Conservation (phyloP, 192 early-diverging fungal species). For the Allomyces macrogynus region DNA sequence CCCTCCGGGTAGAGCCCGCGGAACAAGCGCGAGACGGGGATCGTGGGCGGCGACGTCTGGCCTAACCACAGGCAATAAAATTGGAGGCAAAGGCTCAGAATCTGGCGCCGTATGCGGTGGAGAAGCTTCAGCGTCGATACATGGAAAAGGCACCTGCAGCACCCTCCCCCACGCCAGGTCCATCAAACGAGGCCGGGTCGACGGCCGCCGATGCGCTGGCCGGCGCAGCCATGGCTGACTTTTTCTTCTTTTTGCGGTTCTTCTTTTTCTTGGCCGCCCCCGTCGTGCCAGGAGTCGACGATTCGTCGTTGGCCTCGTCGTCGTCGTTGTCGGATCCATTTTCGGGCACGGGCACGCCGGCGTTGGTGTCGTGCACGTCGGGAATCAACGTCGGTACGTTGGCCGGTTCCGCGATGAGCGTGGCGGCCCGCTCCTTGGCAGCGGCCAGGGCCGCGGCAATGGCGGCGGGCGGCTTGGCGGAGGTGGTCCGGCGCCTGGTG, state of each 20-base stretch:
- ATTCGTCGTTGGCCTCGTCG: conserved; percentile 2
- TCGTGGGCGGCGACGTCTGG: conserved; percentile 28
- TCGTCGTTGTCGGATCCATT: conserved; percentile 2
- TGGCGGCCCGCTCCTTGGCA: background rate
- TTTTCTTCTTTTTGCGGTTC: conserved; percentile 24
- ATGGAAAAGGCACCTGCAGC: background rate
- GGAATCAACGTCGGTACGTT: conserved; percentile 1
- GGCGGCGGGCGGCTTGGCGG: background rate
- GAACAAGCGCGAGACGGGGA: conserved; percentile 68
- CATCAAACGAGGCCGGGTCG: background rate
- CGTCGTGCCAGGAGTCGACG: conserved; percentile 1
- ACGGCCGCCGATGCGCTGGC: background rate
- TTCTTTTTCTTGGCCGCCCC: conserved; percentile 17
- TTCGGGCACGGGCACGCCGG: conserved; percentile 1
- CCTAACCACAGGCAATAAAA: background rate
- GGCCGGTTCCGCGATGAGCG: background rate
- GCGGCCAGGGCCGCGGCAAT: conserved; percentile 3
- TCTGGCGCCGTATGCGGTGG: too few species aligned
- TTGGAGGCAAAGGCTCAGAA: background rate
- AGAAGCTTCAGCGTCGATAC: too few species aligned
- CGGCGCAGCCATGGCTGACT: conserved; percentile 6
- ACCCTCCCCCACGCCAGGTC: conserved; percentile 2
- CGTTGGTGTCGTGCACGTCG: conserved; percentile 2
- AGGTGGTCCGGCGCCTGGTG: background rate
- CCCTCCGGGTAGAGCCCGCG: conserved; percentile 61